Evolutionary conservation across 164 flowering plant species (phyloP).

Genomic region (Dillenia suffruticosa): DNA sequence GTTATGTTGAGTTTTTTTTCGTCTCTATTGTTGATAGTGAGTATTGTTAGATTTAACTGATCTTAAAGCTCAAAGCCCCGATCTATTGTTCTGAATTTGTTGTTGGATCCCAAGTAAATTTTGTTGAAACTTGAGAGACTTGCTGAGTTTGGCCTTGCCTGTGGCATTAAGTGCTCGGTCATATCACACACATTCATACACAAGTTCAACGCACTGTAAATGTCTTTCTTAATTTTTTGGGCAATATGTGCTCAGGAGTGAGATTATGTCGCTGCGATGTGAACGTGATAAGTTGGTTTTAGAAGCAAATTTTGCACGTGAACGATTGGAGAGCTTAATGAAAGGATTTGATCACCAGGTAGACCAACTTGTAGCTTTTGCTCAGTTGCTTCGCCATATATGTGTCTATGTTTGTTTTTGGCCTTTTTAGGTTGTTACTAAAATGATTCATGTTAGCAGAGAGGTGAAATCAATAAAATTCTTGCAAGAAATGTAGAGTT

Average conservation of each 20-base stretch:
- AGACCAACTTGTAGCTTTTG: too few species aligned
- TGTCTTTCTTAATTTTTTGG: background rate
- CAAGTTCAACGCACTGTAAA: too few species aligned
- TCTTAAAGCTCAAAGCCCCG: too few species aligned
- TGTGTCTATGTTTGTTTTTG: background rate
- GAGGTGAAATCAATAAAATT: constrained; percentile 54
- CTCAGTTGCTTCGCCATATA: too few species aligned
- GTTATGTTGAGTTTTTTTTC: too few species aligned
- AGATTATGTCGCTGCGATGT: constrained; percentile 34
- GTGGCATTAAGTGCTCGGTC: background rate
- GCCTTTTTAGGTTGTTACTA: background rate
- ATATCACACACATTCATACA: background rate
- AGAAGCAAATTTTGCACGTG: constrained; percentile 62
- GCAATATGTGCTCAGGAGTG: constrained; percentile 30
- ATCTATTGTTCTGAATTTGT: too few species aligned
- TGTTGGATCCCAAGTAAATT: too few species aligned
- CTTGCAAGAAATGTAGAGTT: constrained; percentile 82
- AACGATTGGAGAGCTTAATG: constrained; percentile 51
- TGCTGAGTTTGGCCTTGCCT: too few species aligned
- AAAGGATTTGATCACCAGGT: constrained; percentile 23
- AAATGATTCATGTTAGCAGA: constrained; percentile 26
- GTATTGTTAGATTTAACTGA: too few species aligned
- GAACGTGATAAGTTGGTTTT: constrained; percentile 64
- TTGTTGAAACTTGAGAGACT: too few species aligned
- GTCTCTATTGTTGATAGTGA: too few species aligned